A percentile compares a stretch with the other conserved stretches of the same genome.
Evolutionary conservation across 441 rosid genomes (phyloP).

Genomic region (Rhodomyrtus psidioides): DNA sequence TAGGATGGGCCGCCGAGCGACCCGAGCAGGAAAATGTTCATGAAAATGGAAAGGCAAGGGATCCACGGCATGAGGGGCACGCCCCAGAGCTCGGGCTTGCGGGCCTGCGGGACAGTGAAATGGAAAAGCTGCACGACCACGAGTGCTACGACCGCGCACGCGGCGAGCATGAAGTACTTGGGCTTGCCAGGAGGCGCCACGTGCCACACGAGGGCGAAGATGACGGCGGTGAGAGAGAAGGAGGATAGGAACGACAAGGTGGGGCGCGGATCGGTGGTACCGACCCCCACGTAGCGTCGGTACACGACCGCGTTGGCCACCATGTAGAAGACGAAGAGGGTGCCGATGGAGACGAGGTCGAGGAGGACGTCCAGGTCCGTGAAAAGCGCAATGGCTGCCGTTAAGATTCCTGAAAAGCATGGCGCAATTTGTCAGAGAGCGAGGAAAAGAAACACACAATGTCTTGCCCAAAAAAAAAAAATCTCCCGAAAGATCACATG

Average conservation of each 20-base stretch:
- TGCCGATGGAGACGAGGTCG: conserved; percentile 83
- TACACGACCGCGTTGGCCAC: conserved; percentile 83
- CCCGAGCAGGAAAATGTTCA: conserved; percentile 79
- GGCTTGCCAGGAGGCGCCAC: conserved; percentile 41
- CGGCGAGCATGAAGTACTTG: conserved; percentile 49
- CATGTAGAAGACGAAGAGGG: conserved; percentile 88
- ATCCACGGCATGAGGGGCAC: conserved; percentile 91
- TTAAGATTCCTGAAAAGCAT: conserved; percentile 55
- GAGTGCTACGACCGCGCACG: conserved; percentile 27
- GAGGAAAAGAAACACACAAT: not conserved
- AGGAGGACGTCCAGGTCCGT: conserved; percentile 70
- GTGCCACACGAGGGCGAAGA: conserved; percentile 67
- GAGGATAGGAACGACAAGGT: conserved; percentile 56
- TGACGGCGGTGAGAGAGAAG: conserved; percentile 43
- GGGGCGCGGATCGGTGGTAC: conserved; percentile 68
- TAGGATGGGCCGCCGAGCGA: conserved; percentile 63
- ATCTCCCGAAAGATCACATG: not conserved
- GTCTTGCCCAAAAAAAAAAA: too few species aligned
- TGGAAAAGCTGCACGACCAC: conserved; percentile 40
- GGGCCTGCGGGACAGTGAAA: conserved; percentile 47
- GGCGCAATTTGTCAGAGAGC: not conserved
- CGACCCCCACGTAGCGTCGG: conserved; percentile 53
- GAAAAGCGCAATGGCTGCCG: conserved; percentile 72
- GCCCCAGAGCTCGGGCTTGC: conserved; percentile 84
- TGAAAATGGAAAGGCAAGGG: conserved; percentile 67